A percentile compares a stretch with the other conserved stretches of the same genome.
phyloP scores from a whole-genome alignment of 345 rosid species.

The Eucalyptus microcorys region DNA sequence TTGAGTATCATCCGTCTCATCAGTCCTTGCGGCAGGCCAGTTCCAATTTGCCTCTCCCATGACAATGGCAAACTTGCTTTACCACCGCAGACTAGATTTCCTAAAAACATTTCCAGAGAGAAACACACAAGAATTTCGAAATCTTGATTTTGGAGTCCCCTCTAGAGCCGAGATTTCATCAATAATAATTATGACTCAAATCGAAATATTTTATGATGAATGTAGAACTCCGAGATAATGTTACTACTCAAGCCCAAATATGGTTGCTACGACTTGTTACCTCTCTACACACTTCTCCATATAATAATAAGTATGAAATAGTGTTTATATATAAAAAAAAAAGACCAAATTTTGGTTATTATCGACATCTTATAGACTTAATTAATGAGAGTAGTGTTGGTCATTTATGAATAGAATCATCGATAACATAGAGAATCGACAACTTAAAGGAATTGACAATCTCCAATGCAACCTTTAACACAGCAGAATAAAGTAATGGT shows the following conservation, averaged over 20 bases:
- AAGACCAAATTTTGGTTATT: not conserved
- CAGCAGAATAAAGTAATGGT: not conserved
- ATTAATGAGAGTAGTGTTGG: not conserved
- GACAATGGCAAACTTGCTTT: not conserved
- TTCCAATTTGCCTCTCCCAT: not conserved
- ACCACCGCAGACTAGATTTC: not conserved
- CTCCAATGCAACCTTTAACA: not conserved
- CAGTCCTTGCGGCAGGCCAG: not conserved
- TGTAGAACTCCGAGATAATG: not conserved
- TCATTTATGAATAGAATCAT: not conserved
- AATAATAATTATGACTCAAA: not conserved
- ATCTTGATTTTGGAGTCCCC: not conserved
- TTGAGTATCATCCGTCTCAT: not conserved
- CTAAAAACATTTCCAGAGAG: not conserved
- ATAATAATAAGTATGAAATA: not conserved
- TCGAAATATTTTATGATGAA: not conserved
- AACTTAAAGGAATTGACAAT: not conserved
- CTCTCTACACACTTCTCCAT: not conserved
- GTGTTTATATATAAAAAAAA: not conserved
- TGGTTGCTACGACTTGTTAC: not conserved
- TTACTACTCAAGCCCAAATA: not conserved
- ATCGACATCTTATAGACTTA: not conserved
- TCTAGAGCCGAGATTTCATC: not conserved
- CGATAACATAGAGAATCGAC: not conserved
- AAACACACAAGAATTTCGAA: not conserved